These are phyloP conservation scores for Plasmopara halstedii DNA, from an alignment of 352 stramenopile species.

Conservation along the genomic window DNA sequence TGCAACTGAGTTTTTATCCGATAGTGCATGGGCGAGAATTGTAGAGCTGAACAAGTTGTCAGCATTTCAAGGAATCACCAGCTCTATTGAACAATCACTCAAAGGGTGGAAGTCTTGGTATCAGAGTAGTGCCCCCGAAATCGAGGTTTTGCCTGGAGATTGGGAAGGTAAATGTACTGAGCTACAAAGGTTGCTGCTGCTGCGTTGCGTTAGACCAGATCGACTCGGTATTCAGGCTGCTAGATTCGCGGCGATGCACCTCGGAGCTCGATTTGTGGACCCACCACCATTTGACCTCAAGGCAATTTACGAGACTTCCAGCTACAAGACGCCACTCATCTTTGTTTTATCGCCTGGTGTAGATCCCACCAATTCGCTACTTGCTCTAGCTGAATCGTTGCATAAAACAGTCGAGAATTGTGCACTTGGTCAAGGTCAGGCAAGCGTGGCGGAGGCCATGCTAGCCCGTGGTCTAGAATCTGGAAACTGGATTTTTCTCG, in stretches of 20 bases:
- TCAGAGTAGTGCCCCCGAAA: constrained; percentile 84
- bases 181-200: constrained; percentile 90
- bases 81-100: constrained; percentile 84
- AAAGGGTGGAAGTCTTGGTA: constrained; percentile 83
- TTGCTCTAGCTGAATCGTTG: constrained; percentile 73
- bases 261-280: constrained; percentile 90
- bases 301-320: constrained; percentile 85
- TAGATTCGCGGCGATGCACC: constrained; percentile 87
- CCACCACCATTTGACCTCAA: constrained; percentile 90
- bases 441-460: constrained; percentile 84
- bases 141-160: constrained; percentile 85
- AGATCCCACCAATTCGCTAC: constrained; percentile 91
- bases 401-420: constrained; percentile 88
- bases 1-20: constrained; percentile 80
- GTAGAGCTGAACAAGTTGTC: constrained; percentile 89
- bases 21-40: constrained; percentile 82
- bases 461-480: constrained; percentile 77
- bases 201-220: constrained; percentile 90
- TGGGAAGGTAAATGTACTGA: constrained; percentile 92
- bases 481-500: constrained; percentile 93
- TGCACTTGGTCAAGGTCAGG: constrained; percentile 91
- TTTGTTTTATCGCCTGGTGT: constrained; percentile 94
- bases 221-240: constrained; percentile 87
- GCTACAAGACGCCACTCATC: constrained; percentile 88
- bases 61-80: constrained; percentile 82